These are phyloP conservation scores for Tilletia horrida DNA, from an alignment of 1,284 basidiomycete genomes.

Conservation along the genomic window DNA sequence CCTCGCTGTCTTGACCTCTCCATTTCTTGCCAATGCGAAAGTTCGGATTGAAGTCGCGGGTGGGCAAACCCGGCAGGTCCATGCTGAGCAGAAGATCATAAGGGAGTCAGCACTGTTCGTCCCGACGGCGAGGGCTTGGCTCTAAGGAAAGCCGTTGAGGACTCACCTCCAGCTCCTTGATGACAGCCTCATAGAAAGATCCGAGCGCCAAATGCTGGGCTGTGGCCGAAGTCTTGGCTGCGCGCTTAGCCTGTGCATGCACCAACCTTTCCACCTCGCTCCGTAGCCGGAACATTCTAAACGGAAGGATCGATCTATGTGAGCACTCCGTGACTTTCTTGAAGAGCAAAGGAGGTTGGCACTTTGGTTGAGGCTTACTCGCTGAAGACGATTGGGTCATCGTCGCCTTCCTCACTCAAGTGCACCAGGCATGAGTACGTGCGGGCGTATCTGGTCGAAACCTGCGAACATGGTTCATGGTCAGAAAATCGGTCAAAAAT, in stretches of 20 bases:
- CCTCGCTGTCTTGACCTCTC: constrained; percentile 9
- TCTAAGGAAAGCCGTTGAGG: constrained; percentile 1
- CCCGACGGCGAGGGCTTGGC: constrained; percentile 2
- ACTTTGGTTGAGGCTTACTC: background rate
- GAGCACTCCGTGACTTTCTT: background rate
- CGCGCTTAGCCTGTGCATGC: constrained; percentile 16
- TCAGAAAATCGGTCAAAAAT: background rate
- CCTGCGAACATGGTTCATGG: background rate
- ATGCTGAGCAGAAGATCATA: constrained; percentile 9
- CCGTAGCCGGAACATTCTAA: constrained; percentile 14
- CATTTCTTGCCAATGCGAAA: constrained; percentile 31
- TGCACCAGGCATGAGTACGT: constrained; percentile 9
- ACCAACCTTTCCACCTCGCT: constrained; percentile 18
- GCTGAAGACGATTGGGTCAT: constrained; percentile 11
- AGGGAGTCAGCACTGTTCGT: constrained; percentile 1
- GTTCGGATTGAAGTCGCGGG: constrained; percentile 32
- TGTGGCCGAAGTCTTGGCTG: background rate
- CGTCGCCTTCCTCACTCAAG: constrained; percentile 18
- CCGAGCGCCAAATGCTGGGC: constrained; percentile 11
- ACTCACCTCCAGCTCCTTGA: constrained; percentile 20
- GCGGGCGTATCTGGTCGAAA: constrained; percentile 11
- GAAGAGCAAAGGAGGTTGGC: background rate
- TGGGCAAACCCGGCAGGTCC: constrained; percentile 14
- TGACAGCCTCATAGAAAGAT: constrained; percentile 11
- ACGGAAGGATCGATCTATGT: background rate